Conservation (phyloP, 2,329 filamentous ascomycete genomes). For the Uncinocarpus reesii region DNA sequence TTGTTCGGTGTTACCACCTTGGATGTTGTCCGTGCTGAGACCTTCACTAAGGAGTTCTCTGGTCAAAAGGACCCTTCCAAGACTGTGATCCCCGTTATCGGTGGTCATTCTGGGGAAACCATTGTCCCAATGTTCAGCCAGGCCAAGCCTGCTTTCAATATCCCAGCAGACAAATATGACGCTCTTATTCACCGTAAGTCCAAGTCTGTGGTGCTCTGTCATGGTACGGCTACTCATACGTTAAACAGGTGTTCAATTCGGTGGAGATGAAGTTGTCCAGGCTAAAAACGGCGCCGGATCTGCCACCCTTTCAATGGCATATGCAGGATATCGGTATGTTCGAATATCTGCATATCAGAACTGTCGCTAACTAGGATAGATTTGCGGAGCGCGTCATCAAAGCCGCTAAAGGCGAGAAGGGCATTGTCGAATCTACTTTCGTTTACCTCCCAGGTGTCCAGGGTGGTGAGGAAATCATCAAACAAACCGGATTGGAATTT, state of each 20-base stretch:
- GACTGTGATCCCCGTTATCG: constrained; percentile 81
- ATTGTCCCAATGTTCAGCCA: constrained; percentile 97
- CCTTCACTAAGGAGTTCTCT: constrained; percentile 77
- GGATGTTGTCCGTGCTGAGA: constrained; percentile 95
- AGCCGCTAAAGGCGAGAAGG: constrained; percentile 79
- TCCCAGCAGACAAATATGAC: constrained; percentile 83
- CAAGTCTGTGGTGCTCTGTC: neutral
- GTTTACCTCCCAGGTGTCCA: constrained; percentile 86
- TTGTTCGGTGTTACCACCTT: constrained; percentile 98
- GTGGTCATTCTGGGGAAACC: constrained; percentile 94
- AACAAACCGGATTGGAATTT: constrained; percentile 77
- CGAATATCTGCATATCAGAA: constrained; percentile 13
- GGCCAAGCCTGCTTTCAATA: constrained; percentile 65
- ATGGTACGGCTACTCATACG: neutral
- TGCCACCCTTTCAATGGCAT: constrained; percentile 88
- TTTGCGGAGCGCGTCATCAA: constrained; percentile 92
- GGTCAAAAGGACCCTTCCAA: constrained; percentile 75
- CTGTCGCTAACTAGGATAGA: constrained; percentile 27
- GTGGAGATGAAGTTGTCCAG: constrained; percentile 93
- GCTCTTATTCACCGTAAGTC: constrained; percentile 70
- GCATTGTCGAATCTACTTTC: constrained; percentile 87
- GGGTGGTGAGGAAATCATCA: constrained; percentile 74
- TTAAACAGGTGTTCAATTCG: constrained; percentile 68
- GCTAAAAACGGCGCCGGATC: constrained; percentile 87
- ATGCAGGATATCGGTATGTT: constrained; percentile 77